Base-by-base conservation (phyloP, 2,329 filamentous ascomycete species). In the Colletotrichum cuscutae region DNA sequence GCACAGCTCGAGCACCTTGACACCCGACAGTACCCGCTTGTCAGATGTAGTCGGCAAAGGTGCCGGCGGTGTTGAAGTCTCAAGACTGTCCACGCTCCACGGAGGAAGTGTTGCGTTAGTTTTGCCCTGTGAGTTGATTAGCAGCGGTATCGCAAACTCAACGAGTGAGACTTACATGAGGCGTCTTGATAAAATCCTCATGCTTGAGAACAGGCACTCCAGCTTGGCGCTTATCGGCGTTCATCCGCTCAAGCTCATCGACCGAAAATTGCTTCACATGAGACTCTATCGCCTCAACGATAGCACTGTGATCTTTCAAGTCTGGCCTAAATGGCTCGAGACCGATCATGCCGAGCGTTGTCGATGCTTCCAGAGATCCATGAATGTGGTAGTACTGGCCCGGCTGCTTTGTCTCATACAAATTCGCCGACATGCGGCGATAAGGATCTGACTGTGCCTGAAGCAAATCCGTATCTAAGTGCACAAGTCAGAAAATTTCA, bases 341-440 rank as follows among this genome's bases (percentile, higher is more conserved):
- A 0, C 91, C 92, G 76, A 94, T 88, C 92, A 94, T 94, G 57
- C 88, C 86, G 32, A 94, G 82, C 0, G 92, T 93, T 8, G 88
- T 91, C 11, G 89, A 91, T 4, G 93, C 92, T 76, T 94, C 92
- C 0, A 95, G 82, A 0, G 92, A 94, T 57, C 93, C 92, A 78
- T 94, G 93, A 30, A 94, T 92, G 77, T 95, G 93, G 78, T 93
- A 95, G 77, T 90, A 94, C 78, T 92, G 86, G n/a, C 88, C 89
- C 1, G 85, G 82, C n/a, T 85, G 87, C 78, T 89, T 91, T 9
- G 92, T 94, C 77, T 88, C 86, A 81, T 94, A 94, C 1, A 94
- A 82, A 73, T 94, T 94, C 15, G 92, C 92, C 12, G 92, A 93
- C 81, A 94, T 86, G 73, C 93, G 90, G 11, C 93, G 89, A 78